Percentiles rank a stretch among this genome's conserved stretches.
phyloP scores from a whole-genome alignment of 139 green algal species.

The Closterium sp. region DNA sequence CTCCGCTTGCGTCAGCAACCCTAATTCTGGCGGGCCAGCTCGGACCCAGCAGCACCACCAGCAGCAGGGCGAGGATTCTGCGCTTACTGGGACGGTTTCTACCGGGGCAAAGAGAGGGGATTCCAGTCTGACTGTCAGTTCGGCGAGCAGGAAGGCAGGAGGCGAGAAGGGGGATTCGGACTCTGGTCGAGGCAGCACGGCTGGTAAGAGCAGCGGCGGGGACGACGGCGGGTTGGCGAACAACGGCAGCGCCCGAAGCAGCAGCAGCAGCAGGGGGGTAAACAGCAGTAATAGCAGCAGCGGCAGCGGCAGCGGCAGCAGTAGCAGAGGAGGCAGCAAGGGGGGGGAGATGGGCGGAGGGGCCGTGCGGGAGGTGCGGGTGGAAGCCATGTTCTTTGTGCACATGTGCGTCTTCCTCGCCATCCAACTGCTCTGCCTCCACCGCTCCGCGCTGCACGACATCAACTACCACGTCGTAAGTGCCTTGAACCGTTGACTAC shows the following conservation, averaged over 20 bases:
- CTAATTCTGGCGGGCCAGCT: background rate
- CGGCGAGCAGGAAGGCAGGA: background rate
- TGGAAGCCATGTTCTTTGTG: background rate
- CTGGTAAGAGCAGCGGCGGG: background rate
- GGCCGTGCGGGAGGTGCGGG: background rate
- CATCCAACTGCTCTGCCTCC: background rate
- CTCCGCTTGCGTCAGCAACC: background rate
- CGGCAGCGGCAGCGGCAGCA: background rate
- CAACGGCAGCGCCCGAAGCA: background rate
- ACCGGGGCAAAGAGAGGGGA: background rate
- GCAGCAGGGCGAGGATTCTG: background rate
- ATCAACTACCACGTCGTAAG: background rate
- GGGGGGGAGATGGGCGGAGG: background rate
- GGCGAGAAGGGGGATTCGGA: background rate
- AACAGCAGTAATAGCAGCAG: background rate
- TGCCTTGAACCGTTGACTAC: background rate
- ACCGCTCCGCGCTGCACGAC: background rate
- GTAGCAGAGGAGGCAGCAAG: background rate
- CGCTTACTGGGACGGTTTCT: background rate
- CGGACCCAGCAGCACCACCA: background rate
- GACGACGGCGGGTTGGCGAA: background rate
- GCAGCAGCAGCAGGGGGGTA: background rate
- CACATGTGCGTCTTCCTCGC: background rate
- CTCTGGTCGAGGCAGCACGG: background rate
- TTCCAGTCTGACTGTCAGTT: background rate